These are phyloP conservation scores for Dictyostelium purpureum DNA, from an alignment of 78 protist genomes.

Conservation along the genomic window DNA sequence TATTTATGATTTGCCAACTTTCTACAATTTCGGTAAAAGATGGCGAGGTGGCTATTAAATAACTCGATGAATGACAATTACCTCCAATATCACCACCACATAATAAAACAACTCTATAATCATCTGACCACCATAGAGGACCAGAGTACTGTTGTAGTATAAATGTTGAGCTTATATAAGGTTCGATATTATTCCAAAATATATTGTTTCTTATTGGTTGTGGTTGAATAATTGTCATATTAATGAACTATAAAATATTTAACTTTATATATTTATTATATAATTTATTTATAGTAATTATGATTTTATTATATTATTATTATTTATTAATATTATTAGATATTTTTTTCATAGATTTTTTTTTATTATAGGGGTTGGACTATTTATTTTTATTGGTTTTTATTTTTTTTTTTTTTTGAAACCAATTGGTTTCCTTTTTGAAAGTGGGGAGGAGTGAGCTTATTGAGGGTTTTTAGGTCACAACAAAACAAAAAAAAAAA, in stretches of 20 bases:
- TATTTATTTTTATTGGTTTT: background rate
- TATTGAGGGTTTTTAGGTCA: no score
- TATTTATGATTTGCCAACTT: conserved; percentile 26
- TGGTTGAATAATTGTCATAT: conserved; percentile 62
- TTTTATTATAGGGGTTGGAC: background rate
- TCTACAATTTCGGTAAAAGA: conserved; percentile 3
- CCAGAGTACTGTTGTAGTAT: conserved; percentile 35
- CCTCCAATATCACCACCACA: conserved; percentile 12
- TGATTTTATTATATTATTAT: background rate
- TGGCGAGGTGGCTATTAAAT: conserved; percentile 24
- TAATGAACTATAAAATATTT: no score
- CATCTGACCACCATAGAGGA: conserved; percentile 57
- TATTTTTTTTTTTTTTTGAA: background rate
- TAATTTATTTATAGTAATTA: background rate
- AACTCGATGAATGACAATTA: background rate
- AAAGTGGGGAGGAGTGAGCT: no score
- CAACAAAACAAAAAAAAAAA: no score
- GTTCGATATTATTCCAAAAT: conserved; percentile 46
- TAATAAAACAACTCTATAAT: conserved; percentile 30
- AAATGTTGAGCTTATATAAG: background rate
- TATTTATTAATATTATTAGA: background rate
- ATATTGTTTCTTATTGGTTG: background rate
- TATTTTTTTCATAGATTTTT: background rate
- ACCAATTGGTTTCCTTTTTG: no score
- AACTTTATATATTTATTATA: background rate